These are phyloP conservation scores for Rhynchospora pubera DNA, from an alignment of 176 grass and related monocot species.

Conservation along the genomic window DNA sequence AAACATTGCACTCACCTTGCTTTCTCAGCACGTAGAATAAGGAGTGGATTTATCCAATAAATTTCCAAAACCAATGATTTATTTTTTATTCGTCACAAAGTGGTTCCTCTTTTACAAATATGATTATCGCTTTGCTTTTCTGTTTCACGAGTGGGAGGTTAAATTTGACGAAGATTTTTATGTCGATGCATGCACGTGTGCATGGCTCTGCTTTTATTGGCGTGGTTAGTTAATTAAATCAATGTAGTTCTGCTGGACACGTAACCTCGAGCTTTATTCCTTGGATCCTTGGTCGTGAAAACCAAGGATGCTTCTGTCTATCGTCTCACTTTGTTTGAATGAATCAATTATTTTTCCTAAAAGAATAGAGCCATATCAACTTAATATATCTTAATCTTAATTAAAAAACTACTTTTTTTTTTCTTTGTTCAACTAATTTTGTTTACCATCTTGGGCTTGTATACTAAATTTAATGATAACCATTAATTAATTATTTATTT, in stretches of 20 bases:
- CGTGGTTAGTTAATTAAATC: not conserved
- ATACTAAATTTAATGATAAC: too few species aligned
- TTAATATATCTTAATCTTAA: too few species aligned
- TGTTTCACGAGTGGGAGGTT: constrained; percentile 10
- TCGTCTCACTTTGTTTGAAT: not conserved
- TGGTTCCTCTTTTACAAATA: constrained; percentile 1
- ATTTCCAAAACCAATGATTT: constrained; percentile 22
- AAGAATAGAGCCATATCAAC: not conserved
- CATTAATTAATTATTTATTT: too few species aligned
- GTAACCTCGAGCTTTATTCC: constrained; percentile 19
- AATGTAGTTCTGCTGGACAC: constrained; percentile 7
- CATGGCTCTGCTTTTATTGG: constrained; percentile 21
- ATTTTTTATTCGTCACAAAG: not conserved
- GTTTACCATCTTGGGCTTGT: too few species aligned
- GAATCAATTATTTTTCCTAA: not conserved
- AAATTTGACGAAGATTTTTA: constrained; percentile 14
- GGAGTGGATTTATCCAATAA: constrained; percentile 24
- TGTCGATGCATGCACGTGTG: constrained; percentile 27
- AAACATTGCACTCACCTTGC: constrained; percentile 15
- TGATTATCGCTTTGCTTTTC: constrained; percentile 16
- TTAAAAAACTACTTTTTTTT: too few species aligned
- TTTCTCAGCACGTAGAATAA: constrained; percentile 21
- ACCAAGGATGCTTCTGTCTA: not conserved
- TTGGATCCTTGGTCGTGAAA: constrained; percentile 4
- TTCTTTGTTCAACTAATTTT: too few species aligned